Evolutionary conservation across 192 early-diverging fungal genomes (phyloP).

Genomic region (Coemansia asiatica): DNA sequence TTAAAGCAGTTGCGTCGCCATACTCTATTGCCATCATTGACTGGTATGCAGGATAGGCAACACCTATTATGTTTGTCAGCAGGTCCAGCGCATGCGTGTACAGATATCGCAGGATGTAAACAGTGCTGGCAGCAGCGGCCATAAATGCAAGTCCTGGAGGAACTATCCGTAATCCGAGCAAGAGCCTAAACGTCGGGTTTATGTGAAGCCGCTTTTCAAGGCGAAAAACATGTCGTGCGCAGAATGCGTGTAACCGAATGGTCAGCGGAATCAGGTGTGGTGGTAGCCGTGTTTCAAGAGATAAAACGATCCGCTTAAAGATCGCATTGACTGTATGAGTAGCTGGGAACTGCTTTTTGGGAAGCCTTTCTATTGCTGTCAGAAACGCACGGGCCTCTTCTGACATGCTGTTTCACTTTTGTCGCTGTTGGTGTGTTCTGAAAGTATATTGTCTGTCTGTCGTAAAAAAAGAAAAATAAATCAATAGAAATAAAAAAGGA

Average conservation of each 20-base stretch:
- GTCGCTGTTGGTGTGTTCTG: too few relatives aligned
- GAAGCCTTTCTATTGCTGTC: constrained; percentile 32
- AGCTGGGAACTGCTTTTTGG: constrained; percentile 35
- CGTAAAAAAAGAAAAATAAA: not conserved
- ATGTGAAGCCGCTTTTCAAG: constrained; percentile 46
- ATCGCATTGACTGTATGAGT: constrained; percentile 20
- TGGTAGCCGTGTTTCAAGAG: constrained; percentile 23
- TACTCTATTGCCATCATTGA: constrained; percentile 54
- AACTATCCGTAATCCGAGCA: constrained; percentile 32
- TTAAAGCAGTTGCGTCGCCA: constrained; percentile 11
- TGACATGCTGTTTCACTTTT: constrained; percentile 6
- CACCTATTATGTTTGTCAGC: constrained; percentile 46
- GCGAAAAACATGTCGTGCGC: constrained; percentile 29
- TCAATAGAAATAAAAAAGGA: constrained; percentile 13
- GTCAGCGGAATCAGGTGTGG: constrained; percentile 44
- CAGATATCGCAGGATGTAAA: constrained; percentile 40
- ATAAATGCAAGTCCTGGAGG: constrained; percentile 43
- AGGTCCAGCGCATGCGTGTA: constrained; percentile 46
- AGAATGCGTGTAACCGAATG: constrained; percentile 24
- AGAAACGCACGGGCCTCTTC: constrained; percentile 33
- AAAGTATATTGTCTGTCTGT: too few relatives aligned
- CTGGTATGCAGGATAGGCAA: constrained; percentile 53
- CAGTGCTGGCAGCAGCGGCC: constrained; percentile 40
- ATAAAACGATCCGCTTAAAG: constrained; percentile 2
- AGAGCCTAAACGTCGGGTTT: constrained; percentile 43